phyloP scores from a whole-genome alignment of 2,329 filamentous ascomycete genomes.

The Fusarium sp. region DNA sequence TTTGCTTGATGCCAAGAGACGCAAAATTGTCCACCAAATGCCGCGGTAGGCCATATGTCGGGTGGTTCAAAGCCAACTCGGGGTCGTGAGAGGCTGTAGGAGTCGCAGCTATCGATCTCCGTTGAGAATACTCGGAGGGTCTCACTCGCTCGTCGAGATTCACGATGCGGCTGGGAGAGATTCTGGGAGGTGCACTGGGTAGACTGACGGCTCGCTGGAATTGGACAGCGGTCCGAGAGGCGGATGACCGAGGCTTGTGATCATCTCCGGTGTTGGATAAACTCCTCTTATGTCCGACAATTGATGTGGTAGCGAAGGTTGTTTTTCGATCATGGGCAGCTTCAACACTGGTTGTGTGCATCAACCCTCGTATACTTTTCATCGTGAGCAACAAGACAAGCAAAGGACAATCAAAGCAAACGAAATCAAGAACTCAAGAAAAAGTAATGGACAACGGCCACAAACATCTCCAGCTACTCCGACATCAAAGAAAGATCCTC shows the following conservation, averaged over 20 bases:
- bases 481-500: background rate
- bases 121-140: conserved; percentile 68
- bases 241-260: conserved; percentile 8
- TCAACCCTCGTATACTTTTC: conserved; percentile 55
- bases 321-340: conserved; percentile 56
- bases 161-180: conserved; percentile 61
- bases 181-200: conserved; percentile 45
- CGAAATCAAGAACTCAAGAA: background rate
- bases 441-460: background rate
- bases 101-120: conserved; percentile 63
- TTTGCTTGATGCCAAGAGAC: conserved; percentile 74
- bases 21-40: conserved; percentile 74
- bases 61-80: conserved; percentile 71
- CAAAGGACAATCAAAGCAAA: background rate
- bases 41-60: conserved; percentile 71
- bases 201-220: conserved; percentile 52
- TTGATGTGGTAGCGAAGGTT: conserved; percentile 53
- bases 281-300: conserved; percentile 63
- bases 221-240: conserved; percentile 28
- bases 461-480: background rate
- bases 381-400: conserved; percentile 44
- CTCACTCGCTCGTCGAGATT: conserved; percentile 42
- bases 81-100: conserved; percentile 65
- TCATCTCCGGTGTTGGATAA: conserved; percentile 41
- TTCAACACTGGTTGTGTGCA: conserved; percentile 65